Evolutionary conservation across 2,329 filamentous ascomycete genomes (phyloP).

Genomic region (Clarireedia sp.): DNA sequence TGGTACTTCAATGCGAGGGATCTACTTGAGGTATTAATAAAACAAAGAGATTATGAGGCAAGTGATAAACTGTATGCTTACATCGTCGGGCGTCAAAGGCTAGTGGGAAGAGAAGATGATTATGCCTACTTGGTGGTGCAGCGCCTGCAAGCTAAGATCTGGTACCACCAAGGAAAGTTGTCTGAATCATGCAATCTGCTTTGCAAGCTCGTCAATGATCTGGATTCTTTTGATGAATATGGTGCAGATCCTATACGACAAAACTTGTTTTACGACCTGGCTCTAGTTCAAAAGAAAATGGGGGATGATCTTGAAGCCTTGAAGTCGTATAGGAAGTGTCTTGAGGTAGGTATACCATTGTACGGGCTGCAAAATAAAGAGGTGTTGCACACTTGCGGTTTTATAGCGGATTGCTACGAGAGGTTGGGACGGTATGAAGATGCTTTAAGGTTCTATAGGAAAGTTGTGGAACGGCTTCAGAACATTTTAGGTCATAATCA

Average conservation of each 20-base stretch:
- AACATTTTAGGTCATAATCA: not conserved
- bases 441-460: not conserved
- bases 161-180: not conserved
- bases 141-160: not conserved
- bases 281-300: not conserved
- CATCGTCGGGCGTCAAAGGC: not conserved
- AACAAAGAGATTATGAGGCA: not conserved
- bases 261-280: not conserved
- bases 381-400: accelerated
- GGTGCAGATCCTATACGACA: not conserved
- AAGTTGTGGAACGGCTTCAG: not conserved
- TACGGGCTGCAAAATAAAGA: not conserved
- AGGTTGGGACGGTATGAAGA: not conserved
- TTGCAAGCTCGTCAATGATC: not conserved
- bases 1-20: not conserved
- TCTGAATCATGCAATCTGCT: not conserved
- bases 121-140: not conserved
- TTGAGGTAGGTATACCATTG: not conserved
- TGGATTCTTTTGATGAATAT: not conserved
- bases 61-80: not conserved
- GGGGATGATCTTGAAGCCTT: not conserved
- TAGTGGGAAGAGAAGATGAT: not conserved
- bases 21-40: not conserved
- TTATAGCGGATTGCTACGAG: not conserved
- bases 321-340: not conserved